Evolutionary conservation across 169 alveolate genomes (phyloP).

Genomic region (Toxoplasma gondii): DNA sequence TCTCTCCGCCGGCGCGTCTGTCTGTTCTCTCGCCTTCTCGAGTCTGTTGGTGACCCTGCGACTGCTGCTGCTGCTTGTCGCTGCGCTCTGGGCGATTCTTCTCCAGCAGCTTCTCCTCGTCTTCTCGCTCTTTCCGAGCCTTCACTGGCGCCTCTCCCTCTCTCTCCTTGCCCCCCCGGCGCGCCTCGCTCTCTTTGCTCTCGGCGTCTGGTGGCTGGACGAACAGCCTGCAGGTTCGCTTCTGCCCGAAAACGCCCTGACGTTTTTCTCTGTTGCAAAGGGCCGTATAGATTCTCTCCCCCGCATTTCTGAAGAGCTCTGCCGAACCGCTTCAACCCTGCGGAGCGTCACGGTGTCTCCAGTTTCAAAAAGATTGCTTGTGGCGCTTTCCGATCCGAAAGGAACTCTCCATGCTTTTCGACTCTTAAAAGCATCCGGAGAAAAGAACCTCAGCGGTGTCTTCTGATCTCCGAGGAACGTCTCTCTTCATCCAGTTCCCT

Average conservation of each 20-base stretch:
- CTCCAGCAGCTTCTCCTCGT: conserved; percentile 52
- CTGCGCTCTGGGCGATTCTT: conserved; percentile 16
- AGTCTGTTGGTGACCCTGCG: conserved; percentile 42
- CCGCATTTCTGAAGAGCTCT: neutral
- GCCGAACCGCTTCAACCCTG: neutral
- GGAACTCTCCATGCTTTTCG: too few species aligned
- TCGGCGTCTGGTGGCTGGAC: conserved; percentile 29
- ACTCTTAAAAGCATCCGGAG: too few species aligned
- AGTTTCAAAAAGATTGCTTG: too few species aligned
- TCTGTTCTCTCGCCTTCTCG: neutral
- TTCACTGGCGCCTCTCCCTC: conserved; percentile 50
- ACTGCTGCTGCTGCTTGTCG: conserved; percentile 32
- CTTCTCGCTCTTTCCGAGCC: conserved; percentile 33
- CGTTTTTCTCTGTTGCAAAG: too few species aligned
- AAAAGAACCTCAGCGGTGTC: too few species aligned
- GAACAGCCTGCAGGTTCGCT: conserved; percentile 58
- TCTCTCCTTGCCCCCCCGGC: conserved; percentile 40
- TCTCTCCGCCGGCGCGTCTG: neutral
- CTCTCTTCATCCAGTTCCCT: too few species aligned
- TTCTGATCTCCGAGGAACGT: too few species aligned
- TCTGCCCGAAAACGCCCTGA: too few species aligned
- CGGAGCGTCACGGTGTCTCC: too few species aligned
- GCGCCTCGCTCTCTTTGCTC: conserved; percentile 45
- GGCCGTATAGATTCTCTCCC: too few species aligned
- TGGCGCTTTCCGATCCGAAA: too few species aligned